These are phyloP conservation scores for Solanum ossicruentum DNA, from an alignment of 257 asterid species.

Conservation along the genomic window DNA sequence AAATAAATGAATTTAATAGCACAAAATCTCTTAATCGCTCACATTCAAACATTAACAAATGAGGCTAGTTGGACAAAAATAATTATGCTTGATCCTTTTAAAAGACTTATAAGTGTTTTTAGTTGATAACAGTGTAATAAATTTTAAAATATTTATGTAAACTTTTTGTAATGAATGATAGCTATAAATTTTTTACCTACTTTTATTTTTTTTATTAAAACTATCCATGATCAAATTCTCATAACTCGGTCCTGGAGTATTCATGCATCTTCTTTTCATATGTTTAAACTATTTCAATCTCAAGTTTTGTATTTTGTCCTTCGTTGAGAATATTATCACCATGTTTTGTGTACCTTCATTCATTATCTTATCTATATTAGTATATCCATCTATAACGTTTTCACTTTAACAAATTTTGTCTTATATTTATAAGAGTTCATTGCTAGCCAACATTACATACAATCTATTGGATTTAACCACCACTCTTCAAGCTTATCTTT, in stretches of 20 bases:
- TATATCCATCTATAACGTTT: no score
- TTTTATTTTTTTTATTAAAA: neutral
- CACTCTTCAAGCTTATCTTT: neutral
- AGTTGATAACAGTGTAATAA: neutral
- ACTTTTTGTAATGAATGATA: neutral
- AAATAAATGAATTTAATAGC: no score
- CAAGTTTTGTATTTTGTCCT: neutral
- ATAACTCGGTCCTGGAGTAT: neutral
- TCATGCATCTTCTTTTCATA: neutral
- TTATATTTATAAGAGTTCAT: rapidly evolving
- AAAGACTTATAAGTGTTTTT: neutral
- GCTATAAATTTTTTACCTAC: neutral
- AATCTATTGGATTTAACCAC: neutral
- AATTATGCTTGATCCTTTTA: neutral
- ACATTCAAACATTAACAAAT: neutral
- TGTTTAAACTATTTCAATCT: neutral
- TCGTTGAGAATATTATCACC: neutral
- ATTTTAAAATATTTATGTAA: neutral
- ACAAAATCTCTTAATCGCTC: no score
- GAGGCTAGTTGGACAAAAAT: neutral
- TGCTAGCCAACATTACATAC: no score
- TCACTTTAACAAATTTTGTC: neutral
- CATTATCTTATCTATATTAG: neutral
- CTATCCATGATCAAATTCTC: neutral
- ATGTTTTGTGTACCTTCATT: neutral